These are phyloP conservation scores for Quercus variabilis DNA, from an alignment of 306 rosid species.

Conservation along the genomic window DNA sequence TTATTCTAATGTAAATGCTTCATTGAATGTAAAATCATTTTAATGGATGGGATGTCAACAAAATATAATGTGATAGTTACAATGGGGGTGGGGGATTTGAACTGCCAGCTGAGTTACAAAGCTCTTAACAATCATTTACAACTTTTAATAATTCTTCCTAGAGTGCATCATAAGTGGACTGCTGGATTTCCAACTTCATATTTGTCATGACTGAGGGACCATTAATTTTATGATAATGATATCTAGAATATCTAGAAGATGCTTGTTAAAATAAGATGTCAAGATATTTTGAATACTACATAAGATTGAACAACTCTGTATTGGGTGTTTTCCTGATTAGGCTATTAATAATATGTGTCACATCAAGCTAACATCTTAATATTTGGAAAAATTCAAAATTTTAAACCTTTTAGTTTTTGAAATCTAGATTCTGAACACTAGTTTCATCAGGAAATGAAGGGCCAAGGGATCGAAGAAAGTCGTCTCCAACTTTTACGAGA, in stretches of 20 bases:
- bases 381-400: background rate
- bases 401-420: background rate
- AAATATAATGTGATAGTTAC: too few species aligned
- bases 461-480: constrained; percentile 35
- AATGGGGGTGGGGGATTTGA: too few species aligned
- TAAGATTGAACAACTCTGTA: background rate
- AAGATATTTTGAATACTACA: background rate
- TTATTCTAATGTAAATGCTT: too few species aligned
- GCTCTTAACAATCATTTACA: too few species aligned
- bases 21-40: too few species aligned
- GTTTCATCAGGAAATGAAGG: constrained; percentile 40
- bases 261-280: background rate
- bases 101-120: too few species aligned
- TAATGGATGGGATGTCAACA: too few species aligned
- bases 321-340: background rate
- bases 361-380: background rate
- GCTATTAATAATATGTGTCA: background rate
- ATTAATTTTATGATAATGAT: background rate
- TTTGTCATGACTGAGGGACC: background rate
- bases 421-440: background rate
- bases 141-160: background rate
- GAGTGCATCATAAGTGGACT: background rate
- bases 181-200: background rate
- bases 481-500: constrained; percentile 41
- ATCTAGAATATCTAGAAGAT: background rate